Conservation (phyloP, 2,329 filamentous ascomycete genomes). For the Paraconiothyrium brasiliense region DNA sequence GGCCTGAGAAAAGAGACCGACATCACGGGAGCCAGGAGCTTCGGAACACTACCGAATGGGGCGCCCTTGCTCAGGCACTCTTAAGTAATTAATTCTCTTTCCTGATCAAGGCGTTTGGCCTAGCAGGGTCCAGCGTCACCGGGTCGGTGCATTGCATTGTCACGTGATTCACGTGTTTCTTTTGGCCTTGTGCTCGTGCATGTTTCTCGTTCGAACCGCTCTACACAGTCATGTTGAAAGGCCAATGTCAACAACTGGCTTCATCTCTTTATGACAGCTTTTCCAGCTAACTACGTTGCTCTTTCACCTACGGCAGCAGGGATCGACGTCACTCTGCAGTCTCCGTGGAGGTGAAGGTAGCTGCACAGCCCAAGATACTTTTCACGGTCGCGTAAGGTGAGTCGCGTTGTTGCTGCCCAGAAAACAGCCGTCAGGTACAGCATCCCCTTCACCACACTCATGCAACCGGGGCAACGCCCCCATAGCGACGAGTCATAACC, state of each 20-base stretch:
- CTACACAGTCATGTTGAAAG: not conserved
- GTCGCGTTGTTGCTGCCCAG: constrained; percentile 2
- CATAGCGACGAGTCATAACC: not conserved
- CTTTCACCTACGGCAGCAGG: not conserved
- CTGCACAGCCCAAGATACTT: not conserved
- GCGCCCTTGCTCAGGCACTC: not conserved
- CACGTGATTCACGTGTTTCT: not conserved
- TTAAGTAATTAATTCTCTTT: not conserved
- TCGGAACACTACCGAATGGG: not conserved
- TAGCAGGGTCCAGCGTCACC: not conserved
- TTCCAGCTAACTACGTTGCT: not conserved
- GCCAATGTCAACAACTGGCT: not conserved
- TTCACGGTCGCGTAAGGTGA: constrained; percentile 1
- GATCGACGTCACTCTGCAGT: not conserved
- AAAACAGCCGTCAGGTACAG: not conserved
- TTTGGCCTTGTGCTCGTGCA: not conserved
- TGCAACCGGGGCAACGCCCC: not conserved
- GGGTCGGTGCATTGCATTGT: constrained; percentile 8
- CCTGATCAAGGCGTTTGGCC: not conserved
- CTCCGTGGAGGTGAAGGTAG: not conserved
- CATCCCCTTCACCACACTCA: constrained; percentile 1
- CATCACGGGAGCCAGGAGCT: not conserved
- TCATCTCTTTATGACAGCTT: not conserved
- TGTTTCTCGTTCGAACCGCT: not conserved
- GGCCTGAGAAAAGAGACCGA: not conserved